phyloP scores from a whole-genome alignment of 352 stramenopile genomes.

The Elongisporangium prolatum region DNA sequence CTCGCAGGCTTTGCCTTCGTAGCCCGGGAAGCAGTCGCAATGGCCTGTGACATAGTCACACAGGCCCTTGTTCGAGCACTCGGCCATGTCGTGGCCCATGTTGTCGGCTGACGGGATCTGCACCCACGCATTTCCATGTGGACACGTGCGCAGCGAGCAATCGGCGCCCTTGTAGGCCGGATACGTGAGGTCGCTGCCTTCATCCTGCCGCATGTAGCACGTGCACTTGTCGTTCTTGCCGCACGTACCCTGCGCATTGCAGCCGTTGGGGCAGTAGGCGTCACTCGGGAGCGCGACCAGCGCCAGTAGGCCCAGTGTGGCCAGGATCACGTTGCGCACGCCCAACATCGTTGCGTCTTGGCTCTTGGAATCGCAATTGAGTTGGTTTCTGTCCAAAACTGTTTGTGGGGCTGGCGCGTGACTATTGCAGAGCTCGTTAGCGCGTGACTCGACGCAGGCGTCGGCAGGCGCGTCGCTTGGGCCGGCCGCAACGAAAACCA shows the following conservation, averaged over 20 bases:
- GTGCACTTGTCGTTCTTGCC: conserved; percentile 90
- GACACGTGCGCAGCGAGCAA: conserved; percentile 78
- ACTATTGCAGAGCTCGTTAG: not conserved
- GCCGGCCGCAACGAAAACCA: not conserved
- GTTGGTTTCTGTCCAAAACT: not conserved
- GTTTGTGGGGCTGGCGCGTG: not conserved
- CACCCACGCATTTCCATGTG: conserved; percentile 65
- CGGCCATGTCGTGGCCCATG: conserved; percentile 63
- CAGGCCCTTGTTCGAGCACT: conserved; percentile 93
- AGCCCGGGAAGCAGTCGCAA: conserved; percentile 89
- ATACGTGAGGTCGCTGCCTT: conserved; percentile 28
- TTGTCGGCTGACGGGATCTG: conserved; percentile 54
- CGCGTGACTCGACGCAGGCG: not conserved
- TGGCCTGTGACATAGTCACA: conserved; percentile 89
- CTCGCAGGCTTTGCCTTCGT: conserved; percentile 89
- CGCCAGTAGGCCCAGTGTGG: conserved; percentile 26
- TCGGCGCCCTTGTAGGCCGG: conserved; percentile 69
- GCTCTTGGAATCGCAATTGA: not conserved
- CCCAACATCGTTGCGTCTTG: conserved; percentile 28
- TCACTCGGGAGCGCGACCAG: conserved; percentile 25
- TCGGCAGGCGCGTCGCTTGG: not conserved
- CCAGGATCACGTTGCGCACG: conserved; percentile 30
- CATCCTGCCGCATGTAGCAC: conserved; percentile 83
- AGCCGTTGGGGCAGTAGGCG: conserved; percentile 80
- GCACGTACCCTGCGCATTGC: conserved; percentile 84